A percentile compares a stretch with the other conserved stretches of the same genome.
Conservation (phyloP, 2,329 filamentous ascomycete species). For the Cladophialophora bantiana region DNA sequence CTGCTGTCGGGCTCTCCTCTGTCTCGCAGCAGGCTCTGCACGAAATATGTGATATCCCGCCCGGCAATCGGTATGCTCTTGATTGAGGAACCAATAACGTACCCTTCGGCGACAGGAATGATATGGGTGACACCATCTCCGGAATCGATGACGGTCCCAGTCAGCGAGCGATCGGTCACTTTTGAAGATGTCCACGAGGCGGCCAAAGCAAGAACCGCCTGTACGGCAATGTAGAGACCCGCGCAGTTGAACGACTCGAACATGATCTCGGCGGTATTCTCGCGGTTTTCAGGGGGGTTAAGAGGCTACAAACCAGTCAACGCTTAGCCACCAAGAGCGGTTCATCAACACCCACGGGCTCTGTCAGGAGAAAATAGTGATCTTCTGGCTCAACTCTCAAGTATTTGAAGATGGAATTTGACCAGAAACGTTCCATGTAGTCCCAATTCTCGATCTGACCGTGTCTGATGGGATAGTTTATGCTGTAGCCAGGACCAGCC, state of each 20-base stretch:
- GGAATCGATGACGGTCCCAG: conserved; percentile 97
- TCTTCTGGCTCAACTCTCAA: conserved; percentile 97
- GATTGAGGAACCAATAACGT: conserved; percentile 98
- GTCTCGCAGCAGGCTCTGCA: conserved; percentile 93
- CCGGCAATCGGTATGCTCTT: conserved; percentile 98
- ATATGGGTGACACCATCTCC: conserved; percentile 99
- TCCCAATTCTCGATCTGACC: conserved; percentile 99
- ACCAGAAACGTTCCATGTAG: conserved; percentile 99
- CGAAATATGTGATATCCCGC: conserved; percentile 98
- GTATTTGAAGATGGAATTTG: conserved; percentile 99
- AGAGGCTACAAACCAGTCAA: conserved; percentile 69
- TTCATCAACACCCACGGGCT: conserved; percentile 71
- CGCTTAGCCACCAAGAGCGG: neutral
- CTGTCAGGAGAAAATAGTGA: conserved; percentile 96
- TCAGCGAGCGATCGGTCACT: conserved; percentile 93
- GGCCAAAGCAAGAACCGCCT: conserved; percentile 93
- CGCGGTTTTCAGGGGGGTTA: conserved; percentile 97
- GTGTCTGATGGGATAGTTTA: conserved; percentile 97
- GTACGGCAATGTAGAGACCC: conserved; percentile 97
- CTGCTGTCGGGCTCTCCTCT: conserved; percentile 96
- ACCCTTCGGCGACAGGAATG: conserved; percentile 96
- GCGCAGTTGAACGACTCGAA: conserved; percentile 99
- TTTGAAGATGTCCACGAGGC: conserved; percentile 99
- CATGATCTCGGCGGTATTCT: conserved; percentile 99
- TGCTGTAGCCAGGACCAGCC: conserved; percentile 87